Evolutionary conservation across 2,329 filamentous ascomycete genomes (phyloP), one percentile per base, ranked within the genome.

Genomic region (Periconia sp.): DNA sequence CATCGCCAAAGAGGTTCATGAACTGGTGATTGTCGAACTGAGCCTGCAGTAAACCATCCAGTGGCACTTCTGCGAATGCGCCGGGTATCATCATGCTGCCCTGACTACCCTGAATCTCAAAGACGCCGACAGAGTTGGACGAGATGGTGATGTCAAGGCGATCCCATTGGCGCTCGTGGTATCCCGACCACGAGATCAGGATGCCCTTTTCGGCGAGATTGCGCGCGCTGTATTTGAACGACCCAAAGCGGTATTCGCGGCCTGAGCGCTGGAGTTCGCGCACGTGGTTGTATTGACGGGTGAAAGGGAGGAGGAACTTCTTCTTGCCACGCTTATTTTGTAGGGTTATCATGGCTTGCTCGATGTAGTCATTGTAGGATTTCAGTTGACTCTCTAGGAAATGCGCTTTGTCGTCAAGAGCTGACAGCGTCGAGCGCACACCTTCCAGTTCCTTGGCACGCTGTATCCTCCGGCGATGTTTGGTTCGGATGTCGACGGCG

Each of bases 331-430:
- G 97, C 75, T 97, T 96, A 77, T 90, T 96, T 74, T 97, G 94
- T 54, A 99, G 81, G 5, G 95, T 99, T 55, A 92, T 83, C 91
- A 99, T 97, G 46, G 94, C 93, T 74, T 96, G 92, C 77, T 99
- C 95, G 69, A 99, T 96, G 76, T 99, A 99, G 77, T 99, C 92
- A 71, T 99, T 96, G 77, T 99, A 99, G 60, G 88, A 94, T 81
- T 96, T 96, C 56, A 96, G 85, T 76, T 99, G 94, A 64, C 92
- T 89, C 70, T 99, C 94, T 10, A 99, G 83, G 76, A 95, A 99
- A 60, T 86, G 85, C 37, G 93, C 92, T 77, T 99, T 94, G 63
- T 92, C 86, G 73, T 91, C 87, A 56, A 95, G 77, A 60, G 92
- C 90, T 42, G 81, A 75, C 15, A 94, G 80, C 1, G 91, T 94